Base-by-base conservation (phyloP, 139 green algal genomes). In the Pycnococcus provasolii region DNA sequence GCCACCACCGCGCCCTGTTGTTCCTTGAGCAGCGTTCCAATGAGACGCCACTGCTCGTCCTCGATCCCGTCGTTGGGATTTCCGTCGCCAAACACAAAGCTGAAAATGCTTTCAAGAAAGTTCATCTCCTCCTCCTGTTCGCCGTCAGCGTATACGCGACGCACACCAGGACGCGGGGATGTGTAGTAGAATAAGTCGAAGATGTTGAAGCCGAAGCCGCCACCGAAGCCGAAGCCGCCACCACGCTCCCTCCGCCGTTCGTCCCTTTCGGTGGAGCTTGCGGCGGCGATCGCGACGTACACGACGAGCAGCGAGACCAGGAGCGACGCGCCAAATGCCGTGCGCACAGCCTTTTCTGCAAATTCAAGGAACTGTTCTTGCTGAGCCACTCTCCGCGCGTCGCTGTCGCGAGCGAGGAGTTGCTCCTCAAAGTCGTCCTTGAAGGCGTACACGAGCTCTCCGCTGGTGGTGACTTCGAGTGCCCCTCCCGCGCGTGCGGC, bases 51-150 rank as follows among this genome's bases (percentile, higher is more conserved):
- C 1, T 88, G 82, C 47, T 67, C 45, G 54, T 85, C 78, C 46
- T 97, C 89, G 26, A 83, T 90, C 41, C 62, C 79, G 2, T 70
- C 45, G 66, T 98, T 98, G 7, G 91, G 90, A 75, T 98, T 81
- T 0, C 92, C 92, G 74, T 98, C 92, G 0, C 92, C 92, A 83
- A 97, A 97, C 46, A 98, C 92, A 72, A 95, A 97, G 2, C 76
- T 88, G 74, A 96, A 97, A n/a, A 96, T 80, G 3, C 82, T 62
- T 76, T 96, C 85, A 43, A 94, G 66, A 52, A 96, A 95, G 54
- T 72, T 87, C 75, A 94, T 83, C 48, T 77, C 63, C 13, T 69
- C 54, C 2, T 52, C 65, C 13, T 58, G 39, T 44, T 66, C 53
- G 40, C 9, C 8, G n/a, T 58, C 7, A 53, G 60, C 37, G 42